phyloP scores from a whole-genome alignment of 2,329 filamentous ascomycete genomes.

The Sclerotinia nivalis region DNA sequence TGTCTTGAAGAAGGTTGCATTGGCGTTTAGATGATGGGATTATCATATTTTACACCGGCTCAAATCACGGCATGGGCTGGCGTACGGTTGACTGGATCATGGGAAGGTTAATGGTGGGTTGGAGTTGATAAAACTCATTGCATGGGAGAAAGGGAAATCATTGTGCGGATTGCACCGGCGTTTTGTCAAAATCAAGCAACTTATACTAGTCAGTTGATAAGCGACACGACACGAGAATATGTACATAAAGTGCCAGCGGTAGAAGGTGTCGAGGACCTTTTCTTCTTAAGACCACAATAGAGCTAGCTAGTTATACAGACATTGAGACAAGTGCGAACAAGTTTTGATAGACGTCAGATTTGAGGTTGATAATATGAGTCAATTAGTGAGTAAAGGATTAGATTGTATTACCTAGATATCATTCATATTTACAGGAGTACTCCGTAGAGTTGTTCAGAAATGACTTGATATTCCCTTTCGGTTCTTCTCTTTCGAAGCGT shows the following conservation, averaged over 20 bases:
- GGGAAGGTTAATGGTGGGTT: conserved; percentile 1
- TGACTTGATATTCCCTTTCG: no score
- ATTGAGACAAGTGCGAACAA: background rate
- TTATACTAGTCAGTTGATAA: conserved; percentile 2
- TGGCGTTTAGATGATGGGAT: conserved; percentile 18
- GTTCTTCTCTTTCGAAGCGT: background rate
- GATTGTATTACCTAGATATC: background rate
- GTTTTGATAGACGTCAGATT: background rate
- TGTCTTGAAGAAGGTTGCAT: conserved; percentile 13
- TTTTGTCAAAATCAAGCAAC: conserved; percentile 9
- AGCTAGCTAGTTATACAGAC: conserved; percentile 11
- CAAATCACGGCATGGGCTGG: conserved; percentile 17
- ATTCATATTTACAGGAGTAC: no score
- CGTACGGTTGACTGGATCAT: conserved; percentile 6
- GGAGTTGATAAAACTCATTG: conserved; percentile 18
- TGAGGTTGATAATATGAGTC: background rate
- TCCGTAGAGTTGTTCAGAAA: no score
- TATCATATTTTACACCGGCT: conserved; percentile 11
- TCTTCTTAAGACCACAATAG: conserved; percentile 2
- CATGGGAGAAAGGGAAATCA: conserved; percentile 5
- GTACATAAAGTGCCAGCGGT: conserved; percentile 3
- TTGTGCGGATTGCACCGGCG: conserved; percentile 17
- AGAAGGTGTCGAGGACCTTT: background rate
- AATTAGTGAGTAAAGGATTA: background rate
- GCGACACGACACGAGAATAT: conserved; percentile 14